Base-by-base conservation (phyloP, 2,329 filamentous ascomycete species). In the Exophiala aquamarina region DNA sequence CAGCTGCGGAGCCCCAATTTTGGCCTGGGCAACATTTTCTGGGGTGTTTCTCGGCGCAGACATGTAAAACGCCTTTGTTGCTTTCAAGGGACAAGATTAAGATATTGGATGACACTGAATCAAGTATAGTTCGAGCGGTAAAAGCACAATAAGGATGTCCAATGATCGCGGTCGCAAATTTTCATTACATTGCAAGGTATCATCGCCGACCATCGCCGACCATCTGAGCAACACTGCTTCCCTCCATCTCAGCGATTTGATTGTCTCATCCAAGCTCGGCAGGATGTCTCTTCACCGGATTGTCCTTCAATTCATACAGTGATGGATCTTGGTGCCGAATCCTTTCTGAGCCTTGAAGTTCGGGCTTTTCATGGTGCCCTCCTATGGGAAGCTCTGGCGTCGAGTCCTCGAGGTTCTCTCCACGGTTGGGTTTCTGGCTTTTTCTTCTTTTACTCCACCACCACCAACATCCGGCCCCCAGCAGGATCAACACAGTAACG, bases 281-380 rank as follows among this genome's bases (percentile, higher is more conserved):
- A 26, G 23, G 23, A 11, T 11, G 6, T 26, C 11, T 26, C 23
- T 11, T 6, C 23, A 26, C 11, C 23, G 23, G 23, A 21, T 37
- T 19, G 19, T 19, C 19, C 18, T 37, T 37, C 35, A 37, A 20
- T 17, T 37, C 35, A 13, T 13, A 18, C n/a, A 19, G 9, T 11
- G 23, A 26, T 4, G 35, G 35, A 10, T 37, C 19, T 19, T 37
- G 35, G n/a, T 37, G 14, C 8, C 35, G 14, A 19, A 19, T 19
- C 10, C 19, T 18, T 13, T 37, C 18, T 18, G 35, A 37, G 4
- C 35, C 35, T 18, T 13, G 14, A 37, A 37, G 35, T n/a, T 37
- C 35, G 17, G 35, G 35, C 17, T 37, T 37, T 17, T 37, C 35
- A 21, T 37, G 35, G n/a, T 37, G 35, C n/a, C 35, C 15, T 4